These are phyloP conservation scores for Candida cerambycidarum DNA, from an alignment of 805 yeast species.

Conservation along the genomic window DNA sequence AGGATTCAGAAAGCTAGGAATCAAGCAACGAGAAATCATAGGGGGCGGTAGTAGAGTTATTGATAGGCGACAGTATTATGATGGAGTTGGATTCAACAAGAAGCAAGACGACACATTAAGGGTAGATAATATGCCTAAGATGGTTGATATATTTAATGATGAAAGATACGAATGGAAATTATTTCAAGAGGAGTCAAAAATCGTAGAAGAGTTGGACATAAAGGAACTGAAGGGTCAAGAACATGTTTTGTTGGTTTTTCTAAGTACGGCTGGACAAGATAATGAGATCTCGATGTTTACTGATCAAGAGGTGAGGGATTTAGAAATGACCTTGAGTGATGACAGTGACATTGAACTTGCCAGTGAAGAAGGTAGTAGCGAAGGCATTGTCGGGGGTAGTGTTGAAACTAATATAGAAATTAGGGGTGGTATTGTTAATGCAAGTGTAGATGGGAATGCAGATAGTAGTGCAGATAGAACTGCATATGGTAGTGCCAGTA, in stretches of 20 bases:
- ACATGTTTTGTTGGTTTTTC: constrained; percentile 18
- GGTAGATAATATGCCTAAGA: constrained; percentile 8
- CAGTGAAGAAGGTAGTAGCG: not conserved
- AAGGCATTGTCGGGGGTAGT: not conserved
- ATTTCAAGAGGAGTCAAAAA: constrained; percentile 11
- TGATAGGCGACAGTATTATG: not conserved
- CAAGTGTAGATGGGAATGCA: too few relatives aligned
- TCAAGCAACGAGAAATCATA: constrained; percentile 3
- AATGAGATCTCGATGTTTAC: constrained; percentile 6
- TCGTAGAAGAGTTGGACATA: constrained; percentile 16
- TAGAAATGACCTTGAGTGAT: not conserved
- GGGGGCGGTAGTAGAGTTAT: not conserved
- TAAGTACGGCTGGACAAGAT: constrained; percentile 14
- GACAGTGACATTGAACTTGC: not conserved
- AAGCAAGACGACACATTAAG: not conserved
- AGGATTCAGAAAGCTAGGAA: constrained; percentile 5
- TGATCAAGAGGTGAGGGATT: constrained; percentile 11
- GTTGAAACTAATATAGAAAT: not conserved
- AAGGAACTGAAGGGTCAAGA: constrained; percentile 17
- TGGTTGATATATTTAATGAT: constrained; percentile 10
- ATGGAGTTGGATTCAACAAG: not conserved
- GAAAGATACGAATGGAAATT: constrained; percentile 13
- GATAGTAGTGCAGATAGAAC: too few relatives aligned
- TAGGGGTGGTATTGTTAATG: too few relatives aligned
- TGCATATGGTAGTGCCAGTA: too few relatives aligned